These are phyloP conservation scores for Fusarium fracticaudum DNA, from an alignment of 2,329 filamentous ascomycete genomes.

Conservation along the genomic window DNA sequence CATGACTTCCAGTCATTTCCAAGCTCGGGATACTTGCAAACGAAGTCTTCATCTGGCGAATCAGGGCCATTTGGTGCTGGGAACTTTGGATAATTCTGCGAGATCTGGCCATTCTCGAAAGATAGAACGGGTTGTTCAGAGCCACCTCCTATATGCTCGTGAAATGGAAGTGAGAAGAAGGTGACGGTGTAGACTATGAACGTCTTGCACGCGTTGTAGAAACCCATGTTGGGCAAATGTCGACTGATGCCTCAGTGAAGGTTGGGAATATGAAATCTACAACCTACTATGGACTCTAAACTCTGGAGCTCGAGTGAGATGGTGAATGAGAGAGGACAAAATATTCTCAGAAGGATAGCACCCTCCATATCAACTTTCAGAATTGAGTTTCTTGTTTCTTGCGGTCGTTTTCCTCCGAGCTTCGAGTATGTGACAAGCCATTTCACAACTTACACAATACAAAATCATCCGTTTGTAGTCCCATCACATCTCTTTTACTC, in stretches of 20 bases:
- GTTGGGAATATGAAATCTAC: background rate
- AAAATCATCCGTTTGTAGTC: background rate
- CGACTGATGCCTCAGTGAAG: background rate
- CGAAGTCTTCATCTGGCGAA: background rate
- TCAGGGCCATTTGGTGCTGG: slow-evolving; percentile 7
- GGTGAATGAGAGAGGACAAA: background rate
- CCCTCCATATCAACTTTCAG: background rate
- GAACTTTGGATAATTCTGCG: background rate
- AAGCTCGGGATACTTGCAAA: slow-evolving; percentile 1
- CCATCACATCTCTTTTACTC: background rate
- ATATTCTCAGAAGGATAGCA: background rate
- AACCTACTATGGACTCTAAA: background rate
- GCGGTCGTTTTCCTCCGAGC: background rate
- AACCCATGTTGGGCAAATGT: background rate
- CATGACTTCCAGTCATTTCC: slow-evolving; percentile 4
- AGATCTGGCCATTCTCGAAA: background rate
- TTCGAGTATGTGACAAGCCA: background rate
- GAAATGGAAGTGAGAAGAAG: background rate
- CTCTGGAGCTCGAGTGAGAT: background rate
- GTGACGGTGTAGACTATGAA: background rate
- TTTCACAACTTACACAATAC: background rate
- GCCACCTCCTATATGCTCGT: background rate
- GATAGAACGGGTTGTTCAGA: background rate
- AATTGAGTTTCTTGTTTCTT: background rate
- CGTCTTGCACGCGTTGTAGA: background rate